These are phyloP conservation scores for Rhizopus stolonifer DNA, from an alignment of 371 early-diverging fungal genomes.

Conservation along the genomic window DNA sequence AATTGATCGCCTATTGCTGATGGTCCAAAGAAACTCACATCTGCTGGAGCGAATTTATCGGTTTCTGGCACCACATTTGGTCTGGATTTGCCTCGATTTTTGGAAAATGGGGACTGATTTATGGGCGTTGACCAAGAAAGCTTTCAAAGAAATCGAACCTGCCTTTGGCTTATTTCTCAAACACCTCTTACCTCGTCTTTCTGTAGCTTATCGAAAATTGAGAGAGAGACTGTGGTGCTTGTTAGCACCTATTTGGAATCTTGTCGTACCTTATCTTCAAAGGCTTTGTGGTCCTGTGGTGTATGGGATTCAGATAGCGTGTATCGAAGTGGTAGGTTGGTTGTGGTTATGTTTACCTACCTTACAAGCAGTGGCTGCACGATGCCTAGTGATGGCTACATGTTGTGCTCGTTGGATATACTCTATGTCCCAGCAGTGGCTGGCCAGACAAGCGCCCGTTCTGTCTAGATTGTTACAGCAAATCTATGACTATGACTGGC, in stretches of 20 bases:
- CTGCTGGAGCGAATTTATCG: constrained; percentile 2
- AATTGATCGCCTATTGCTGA: constrained; percentile 15
- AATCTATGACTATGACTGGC: constrained; percentile 13
- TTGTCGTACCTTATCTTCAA: not conserved
- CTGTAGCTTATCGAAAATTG: constrained; percentile 11
- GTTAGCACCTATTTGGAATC: constrained; percentile 15
- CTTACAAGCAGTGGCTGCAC: not conserved
- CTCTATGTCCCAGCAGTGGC: constrained; percentile 2
- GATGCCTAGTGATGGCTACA: not conserved
- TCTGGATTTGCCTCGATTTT: constrained; percentile 3
- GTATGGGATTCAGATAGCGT: not conserved
- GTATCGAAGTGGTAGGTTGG: not conserved
- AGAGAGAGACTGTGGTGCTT: not conserved
- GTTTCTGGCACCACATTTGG: constrained; percentile 5
- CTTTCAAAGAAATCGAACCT: constrained; percentile 5
- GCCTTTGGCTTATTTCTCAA: constrained; percentile 15
- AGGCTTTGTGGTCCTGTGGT: not conserved
- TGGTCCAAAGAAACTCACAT: constrained; percentile 14
- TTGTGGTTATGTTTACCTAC: not conserved
- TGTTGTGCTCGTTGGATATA: not conserved
- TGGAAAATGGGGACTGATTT: not conserved
- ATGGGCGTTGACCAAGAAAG: not conserved
- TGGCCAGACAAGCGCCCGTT: constrained; percentile 21
- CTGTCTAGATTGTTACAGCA: constrained; percentile 5
- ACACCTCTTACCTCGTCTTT: constrained; percentile 18